Percentiles rank a stretch among this genome's conserved stretches.
Evolutionary conservation across 345 rosid species (phyloP).

Genomic region (Psidium friedrichsthalianum): DNA sequence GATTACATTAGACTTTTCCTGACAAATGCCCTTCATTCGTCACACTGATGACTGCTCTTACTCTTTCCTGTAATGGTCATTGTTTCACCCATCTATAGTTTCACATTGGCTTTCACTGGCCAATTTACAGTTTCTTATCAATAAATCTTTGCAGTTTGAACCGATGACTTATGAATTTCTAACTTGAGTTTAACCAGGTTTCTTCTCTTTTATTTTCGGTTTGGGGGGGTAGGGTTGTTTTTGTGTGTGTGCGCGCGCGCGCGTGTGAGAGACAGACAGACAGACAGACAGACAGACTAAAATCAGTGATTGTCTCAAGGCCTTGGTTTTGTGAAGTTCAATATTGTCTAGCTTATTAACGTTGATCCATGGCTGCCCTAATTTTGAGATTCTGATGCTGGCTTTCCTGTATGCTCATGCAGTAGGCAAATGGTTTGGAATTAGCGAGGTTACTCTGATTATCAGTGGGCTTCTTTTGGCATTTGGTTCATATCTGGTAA

Average conservation of each 20-base stretch:
- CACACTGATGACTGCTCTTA: background rate
- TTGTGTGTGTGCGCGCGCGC: background rate
- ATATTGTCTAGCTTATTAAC: background rate
- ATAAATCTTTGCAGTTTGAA: background rate
- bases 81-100: background rate
- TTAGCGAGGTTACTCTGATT: background rate
- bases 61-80: background rate
- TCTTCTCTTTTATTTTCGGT: background rate
- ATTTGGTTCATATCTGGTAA: slow-evolving; percentile 4
- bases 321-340: background rate
- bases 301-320: background rate
- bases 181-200: background rate
- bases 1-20: background rate
- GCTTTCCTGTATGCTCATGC: background rate
- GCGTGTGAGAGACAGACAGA: background rate
- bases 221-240: background rate
- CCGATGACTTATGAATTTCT: background rate
- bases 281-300: background rate
- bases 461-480: background rate
- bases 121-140: background rate
- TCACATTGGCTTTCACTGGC: background rate
- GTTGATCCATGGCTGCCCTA: background rate
- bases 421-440: background rate
- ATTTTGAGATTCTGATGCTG: background rate
- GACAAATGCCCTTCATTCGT: background rate